Evolutionary conservation across 2,329 filamentous ascomycete species (phyloP), one percentile per base, ranked within the genome.

Genomic region (Colletotrichum echinochloae): DNA sequence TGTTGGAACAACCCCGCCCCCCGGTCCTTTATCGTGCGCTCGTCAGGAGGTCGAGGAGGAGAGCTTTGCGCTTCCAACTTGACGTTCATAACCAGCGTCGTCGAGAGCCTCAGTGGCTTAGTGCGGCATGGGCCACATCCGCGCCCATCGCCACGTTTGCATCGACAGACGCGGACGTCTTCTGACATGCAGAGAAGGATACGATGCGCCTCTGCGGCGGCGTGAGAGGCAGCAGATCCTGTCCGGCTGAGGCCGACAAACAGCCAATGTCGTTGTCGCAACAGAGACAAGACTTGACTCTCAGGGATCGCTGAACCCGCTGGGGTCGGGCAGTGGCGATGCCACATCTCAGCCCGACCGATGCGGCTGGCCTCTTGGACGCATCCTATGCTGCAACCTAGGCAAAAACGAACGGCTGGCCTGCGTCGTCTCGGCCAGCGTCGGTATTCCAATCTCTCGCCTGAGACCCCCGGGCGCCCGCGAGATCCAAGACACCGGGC

Each of bases 311-410:
- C 18, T n/a, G 18, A 12, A n/a, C n/a, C 16, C n/a, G 18, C 8
- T n/a, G 41, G 49, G n/a, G 18, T 7, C 23, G 20, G 23, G 46
- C 41, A n/a, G 46, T 23, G n/a, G 49, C 28, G 16, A 33, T n/a
- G 46, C n/a, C n/a, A 33, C 49, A 33, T 52, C 49, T 52, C 49
- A 33, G 28, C 49, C 49, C 8, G 49, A n/a, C 49, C 49, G 49
- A 33, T 52, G 23, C 28, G 49, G 49, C 49, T 33, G 49, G 9
- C 18, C 8, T 33, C 23, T 52, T 18, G 33, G 3, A n/a, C 20
- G 12, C 8, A n/a, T 18, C 28, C 49, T 20, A n/a, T 18, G 18
- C 49, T 20, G 49, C 7, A 52, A 6, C 16, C n/a, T 16, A 18
- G 9, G 26, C 7, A 30, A 52, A 52, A n/a, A 44, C 41, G 18